Conservation (phyloP, 2,329 filamentous ascomycete genomes). For the Fusarium gaditjirri region DNA sequence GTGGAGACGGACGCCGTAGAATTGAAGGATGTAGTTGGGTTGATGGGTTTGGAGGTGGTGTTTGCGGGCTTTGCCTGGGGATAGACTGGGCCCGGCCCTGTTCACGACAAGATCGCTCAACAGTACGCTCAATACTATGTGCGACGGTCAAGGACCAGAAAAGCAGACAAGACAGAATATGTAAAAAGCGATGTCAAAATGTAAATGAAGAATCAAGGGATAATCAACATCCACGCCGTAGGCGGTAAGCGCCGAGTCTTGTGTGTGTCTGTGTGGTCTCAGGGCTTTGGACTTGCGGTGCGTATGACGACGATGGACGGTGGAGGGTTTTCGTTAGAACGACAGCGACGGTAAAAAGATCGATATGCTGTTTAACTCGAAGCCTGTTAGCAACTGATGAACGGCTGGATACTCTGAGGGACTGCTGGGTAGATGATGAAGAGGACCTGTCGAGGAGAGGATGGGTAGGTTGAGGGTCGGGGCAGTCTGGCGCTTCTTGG, state of each 20-base stretch:
- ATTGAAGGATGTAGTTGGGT: conserved; percentile 30
- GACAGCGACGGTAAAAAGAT: conserved; percentile 17
- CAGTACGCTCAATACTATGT: conserved; percentile 39
- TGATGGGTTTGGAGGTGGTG: conserved; percentile 40
- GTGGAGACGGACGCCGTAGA: conserved; percentile 35
- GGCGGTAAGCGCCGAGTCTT: conserved; percentile 51
- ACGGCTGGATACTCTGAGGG: background rate
- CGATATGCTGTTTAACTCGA: conserved; percentile 17
- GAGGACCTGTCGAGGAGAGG: conserved; percentile 14
- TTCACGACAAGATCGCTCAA: conserved; percentile 46
- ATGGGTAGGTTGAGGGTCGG: conserved; percentile 28
- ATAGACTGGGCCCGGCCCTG: conserved; percentile 42
- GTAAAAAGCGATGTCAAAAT: conserved; percentile 26
- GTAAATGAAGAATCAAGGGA: conserved; percentile 40
- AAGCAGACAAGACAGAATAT: conserved; percentile 30
- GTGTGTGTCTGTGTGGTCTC: conserved; percentile 39
- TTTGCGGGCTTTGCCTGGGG: conserved; percentile 50
- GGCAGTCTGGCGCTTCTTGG: conserved; percentile 38
- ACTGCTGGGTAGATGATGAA: conserved; percentile 22
- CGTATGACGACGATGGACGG: conserved; percentile 43
- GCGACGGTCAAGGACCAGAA: conserved; percentile 41
- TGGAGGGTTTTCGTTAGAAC: conserved; percentile 35
- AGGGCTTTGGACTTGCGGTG: conserved; percentile 47
- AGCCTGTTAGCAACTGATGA: conserved; percentile 39
- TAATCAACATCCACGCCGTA: conserved; percentile 45